Percentiles rank a stretch among this genome's conserved stretches.
These are phyloP conservation scores for Diospyros lotus DNA, from an alignment of 148 eudicot species.

Conservation along the genomic window DNA sequence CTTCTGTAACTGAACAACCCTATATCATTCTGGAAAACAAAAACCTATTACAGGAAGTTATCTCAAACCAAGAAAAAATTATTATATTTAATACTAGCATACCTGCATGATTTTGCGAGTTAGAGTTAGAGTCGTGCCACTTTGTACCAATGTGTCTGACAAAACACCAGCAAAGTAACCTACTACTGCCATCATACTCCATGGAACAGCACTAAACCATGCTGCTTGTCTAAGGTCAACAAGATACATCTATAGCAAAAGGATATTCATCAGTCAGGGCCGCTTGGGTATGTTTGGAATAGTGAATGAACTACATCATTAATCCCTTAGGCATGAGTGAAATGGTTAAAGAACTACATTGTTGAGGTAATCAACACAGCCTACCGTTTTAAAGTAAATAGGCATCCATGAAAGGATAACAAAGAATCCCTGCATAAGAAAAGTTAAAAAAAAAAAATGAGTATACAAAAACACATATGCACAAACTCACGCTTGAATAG, in stretches of 20 bases:
- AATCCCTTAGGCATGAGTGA: background rate
- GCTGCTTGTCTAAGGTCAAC: conserved; percentile 95
- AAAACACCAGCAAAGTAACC: conserved; percentile 87
- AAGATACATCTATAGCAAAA: conserved; percentile 57
- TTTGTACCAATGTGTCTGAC: conserved; percentile 72
- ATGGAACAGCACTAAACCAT: conserved; percentile 97
- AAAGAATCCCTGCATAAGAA: conserved; percentile 75
- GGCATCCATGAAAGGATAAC: conserved; percentile 98
- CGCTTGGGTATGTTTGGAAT: background rate
- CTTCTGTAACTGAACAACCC: background rate
- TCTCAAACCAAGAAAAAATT: background rate
- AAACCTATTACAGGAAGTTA: background rate
- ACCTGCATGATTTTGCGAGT: conserved; percentile 97
- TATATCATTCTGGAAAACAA: background rate
- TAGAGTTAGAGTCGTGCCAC: conserved; percentile 63
- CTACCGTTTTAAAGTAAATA: conserved; percentile 79
- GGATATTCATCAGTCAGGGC: background rate
- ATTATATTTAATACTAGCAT: background rate
- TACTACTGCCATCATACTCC: conserved; percentile 86
- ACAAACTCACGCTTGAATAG: background rate
- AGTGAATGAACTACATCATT: background rate
- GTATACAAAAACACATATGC: background rate
- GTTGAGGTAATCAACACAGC: background rate
- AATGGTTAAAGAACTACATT: background rate
- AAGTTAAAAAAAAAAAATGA: conserved; percentile 1